A percentile compares a stretch with the other conserved stretches of the same genome.
phyloP scores from a whole-genome alignment of 2,329 filamentous ascomycete species.

The Penicillium sclerotigenum region DNA sequence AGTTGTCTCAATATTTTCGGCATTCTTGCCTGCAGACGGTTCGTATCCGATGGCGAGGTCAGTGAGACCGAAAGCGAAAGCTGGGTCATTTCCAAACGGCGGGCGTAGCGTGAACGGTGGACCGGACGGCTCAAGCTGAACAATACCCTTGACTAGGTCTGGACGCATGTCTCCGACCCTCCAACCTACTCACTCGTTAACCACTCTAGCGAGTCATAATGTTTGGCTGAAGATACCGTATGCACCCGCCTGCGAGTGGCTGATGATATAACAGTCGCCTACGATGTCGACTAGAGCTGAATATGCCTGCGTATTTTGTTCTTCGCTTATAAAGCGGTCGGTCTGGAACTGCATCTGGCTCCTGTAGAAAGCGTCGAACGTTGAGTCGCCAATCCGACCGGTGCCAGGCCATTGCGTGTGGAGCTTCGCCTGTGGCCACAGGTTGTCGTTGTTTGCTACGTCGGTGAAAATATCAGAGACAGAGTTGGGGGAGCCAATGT shows the following conservation, averaged over 20 bases:
- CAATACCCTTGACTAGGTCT: conserved; percentile 47
- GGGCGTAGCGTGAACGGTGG: conserved; percentile 37
- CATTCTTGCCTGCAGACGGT: conserved; percentile 14
- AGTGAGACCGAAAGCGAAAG: conserved; percentile 20
- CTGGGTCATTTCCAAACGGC: conserved; percentile 11
- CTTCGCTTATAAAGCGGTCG: conserved; percentile 19
- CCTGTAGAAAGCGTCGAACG: conserved; percentile 29
- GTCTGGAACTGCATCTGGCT: conserved; percentile 6
- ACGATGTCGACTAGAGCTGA: conserved; percentile 27
- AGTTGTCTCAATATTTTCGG: conserved; percentile 7
- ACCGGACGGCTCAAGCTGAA: conserved; percentile 54
- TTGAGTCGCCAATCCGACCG: conserved; percentile 30
- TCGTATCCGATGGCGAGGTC: conserved; percentile 17
- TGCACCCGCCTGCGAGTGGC: conserved; percentile 51
- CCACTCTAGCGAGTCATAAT: not conserved
- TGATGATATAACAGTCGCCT: conserved; percentile 34
- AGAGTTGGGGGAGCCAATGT: not conserved
- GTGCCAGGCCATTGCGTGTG: conserved; percentile 44
- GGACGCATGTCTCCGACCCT: conserved; percentile 51
- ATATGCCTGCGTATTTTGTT: conserved; percentile 14
- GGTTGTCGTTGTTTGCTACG: conserved; percentile 7
- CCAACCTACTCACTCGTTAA: conserved; percentile 34
- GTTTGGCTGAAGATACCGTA: conserved; percentile 13
- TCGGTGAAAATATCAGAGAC: conserved; percentile 3
- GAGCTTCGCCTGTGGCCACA: conserved; percentile 36